phyloP scores from a whole-genome alignment of 768 basidiomycete genomes.

The Pleurotus djamor region DNA sequence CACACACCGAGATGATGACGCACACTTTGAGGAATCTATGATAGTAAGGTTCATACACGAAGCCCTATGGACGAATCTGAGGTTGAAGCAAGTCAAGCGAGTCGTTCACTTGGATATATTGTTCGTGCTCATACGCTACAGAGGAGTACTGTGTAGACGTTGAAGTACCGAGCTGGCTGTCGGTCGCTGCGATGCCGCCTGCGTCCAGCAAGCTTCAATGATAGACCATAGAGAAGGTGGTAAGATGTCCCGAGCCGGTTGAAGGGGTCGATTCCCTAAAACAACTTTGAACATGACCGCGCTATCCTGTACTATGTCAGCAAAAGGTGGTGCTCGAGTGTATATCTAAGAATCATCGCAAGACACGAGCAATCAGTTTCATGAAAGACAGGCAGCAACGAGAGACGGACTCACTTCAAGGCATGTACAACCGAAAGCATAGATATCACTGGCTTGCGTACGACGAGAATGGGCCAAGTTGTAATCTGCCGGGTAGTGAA shows the following conservation, averaged over 20 bases:
- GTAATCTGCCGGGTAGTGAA: background rate
- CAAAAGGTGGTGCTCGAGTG: slow-evolving; percentile 3
- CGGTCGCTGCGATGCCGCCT: background rate
- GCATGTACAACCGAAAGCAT: slow-evolving; percentile 6
- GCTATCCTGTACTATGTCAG: background rate
- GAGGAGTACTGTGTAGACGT: background rate
- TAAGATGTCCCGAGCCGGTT: background rate
- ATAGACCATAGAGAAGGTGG: background rate
- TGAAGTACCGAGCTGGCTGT: slow-evolving; percentile 4
- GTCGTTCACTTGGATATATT: too few relatives aligned
- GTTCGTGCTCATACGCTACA: too few relatives aligned
- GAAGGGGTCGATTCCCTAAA: background rate
- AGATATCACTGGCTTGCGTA: background rate
- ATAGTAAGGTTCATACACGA: too few relatives aligned
- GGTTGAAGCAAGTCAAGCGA: too few relatives aligned
- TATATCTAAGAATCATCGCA: background rate
- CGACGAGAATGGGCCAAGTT: background rate
- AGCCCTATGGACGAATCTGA: too few relatives aligned
- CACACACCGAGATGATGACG: too few relatives aligned
- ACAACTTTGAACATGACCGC: slow-evolving; percentile 1
- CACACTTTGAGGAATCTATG: too few relatives aligned
- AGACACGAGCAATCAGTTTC: background rate
- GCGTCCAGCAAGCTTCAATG: background rate
- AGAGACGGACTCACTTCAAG: background rate
- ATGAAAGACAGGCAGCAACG: background rate